phyloP scores from a whole-genome alignment of 192 early-diverging fungal species.

The Coemansia sp. region DNA sequence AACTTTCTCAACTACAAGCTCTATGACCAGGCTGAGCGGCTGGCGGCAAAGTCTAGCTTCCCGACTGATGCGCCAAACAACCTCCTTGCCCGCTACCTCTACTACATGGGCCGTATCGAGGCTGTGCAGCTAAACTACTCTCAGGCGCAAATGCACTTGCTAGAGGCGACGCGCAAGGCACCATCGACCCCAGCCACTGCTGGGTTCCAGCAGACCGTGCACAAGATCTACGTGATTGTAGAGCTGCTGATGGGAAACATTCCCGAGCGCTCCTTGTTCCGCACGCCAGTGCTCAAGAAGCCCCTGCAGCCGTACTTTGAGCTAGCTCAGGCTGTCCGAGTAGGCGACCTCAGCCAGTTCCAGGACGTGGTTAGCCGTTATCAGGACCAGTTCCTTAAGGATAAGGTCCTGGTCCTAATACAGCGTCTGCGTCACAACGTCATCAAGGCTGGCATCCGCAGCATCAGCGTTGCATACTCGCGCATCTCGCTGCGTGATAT shows the following conservation, averaged over 20 bases:
- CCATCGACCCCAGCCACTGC: slow-evolving; percentile 82
- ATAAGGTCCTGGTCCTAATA: slow-evolving; percentile 90
- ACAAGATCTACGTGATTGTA: slow-evolving; percentile 96
- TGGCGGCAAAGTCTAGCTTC: slow-evolving; percentile 89
- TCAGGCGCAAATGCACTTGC: slow-evolving; percentile 78
- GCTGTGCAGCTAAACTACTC: slow-evolving; percentile 99
- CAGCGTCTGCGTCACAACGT: slow-evolving; percentile 97
- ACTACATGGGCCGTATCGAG: slow-evolving; percentile 94
- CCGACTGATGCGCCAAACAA: slow-evolving; percentile 90
- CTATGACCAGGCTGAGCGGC: slow-evolving; percentile 97
- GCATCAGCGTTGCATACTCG: slow-evolving; percentile 95
- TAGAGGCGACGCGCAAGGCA: slow-evolving; percentile 95
- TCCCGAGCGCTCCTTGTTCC: slow-evolving; percentile 91
- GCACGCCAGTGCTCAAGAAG: slow-evolving; percentile 80
- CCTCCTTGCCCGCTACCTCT: slow-evolving; percentile 92
- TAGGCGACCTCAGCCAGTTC: slow-evolving; percentile 94
- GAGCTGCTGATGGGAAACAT: slow-evolving; percentile 99
- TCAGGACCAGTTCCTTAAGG: slow-evolving; percentile 73
- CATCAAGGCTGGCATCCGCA: slow-evolving; percentile 98
- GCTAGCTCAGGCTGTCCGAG: slow-evolving; percentile 94
- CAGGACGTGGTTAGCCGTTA: slow-evolving; percentile 80
- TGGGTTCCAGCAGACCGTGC: slow-evolving; percentile 93
- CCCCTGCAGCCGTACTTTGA: slow-evolving; percentile 89
- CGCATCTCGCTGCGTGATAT: slow-evolving; percentile 94
- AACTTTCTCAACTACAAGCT: slow-evolving; percentile 94